These are phyloP conservation scores for Spizellomyces punctatus DNA, from an alignment of 192 early-diverging fungal genomes.

Conservation along the genomic window DNA sequence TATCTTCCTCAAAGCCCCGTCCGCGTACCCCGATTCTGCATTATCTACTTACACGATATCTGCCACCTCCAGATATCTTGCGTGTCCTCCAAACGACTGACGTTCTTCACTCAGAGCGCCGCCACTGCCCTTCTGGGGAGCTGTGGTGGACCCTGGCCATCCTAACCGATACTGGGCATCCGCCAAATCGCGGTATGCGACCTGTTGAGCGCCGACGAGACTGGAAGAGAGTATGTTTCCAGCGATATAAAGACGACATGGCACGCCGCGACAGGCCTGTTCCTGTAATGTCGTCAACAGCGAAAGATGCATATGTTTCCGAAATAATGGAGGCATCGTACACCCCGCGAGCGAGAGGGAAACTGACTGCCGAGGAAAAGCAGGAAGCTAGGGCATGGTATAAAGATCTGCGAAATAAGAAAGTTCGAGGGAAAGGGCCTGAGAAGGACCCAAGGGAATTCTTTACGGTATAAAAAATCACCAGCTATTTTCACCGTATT, in stretches of 20 bases:
- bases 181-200: slow-evolving; percentile 11
- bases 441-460: not conserved
- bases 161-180: not conserved
- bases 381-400: slow-evolving; percentile 12
- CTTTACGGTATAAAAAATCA: not conserved
- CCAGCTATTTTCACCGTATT: no score
- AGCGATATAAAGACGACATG: not conserved
- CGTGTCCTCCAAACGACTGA: no score
- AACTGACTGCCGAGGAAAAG: slow-evolving; percentile 18
- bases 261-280: not conserved
- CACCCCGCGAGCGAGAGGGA: not conserved
- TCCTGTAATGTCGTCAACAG: not conserved
- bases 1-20: no score
- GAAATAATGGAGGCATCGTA: slow-evolving; percentile 19
- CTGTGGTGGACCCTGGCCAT: slow-evolving; percentile 3
- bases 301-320: not conserved
- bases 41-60: no score
- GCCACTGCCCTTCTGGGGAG: not conserved
- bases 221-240: not conserved
- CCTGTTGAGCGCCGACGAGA: not conserved
- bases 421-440: slow-evolving; percentile 13
- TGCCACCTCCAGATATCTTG: no score
- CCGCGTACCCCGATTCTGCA: no score
- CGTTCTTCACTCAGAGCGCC: no score
- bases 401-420: slow-evolving; percentile 21